These are phyloP conservation scores for Salix exigua DNA, from an alignment of 345 rosid genomes.

Conservation along the genomic window DNA sequence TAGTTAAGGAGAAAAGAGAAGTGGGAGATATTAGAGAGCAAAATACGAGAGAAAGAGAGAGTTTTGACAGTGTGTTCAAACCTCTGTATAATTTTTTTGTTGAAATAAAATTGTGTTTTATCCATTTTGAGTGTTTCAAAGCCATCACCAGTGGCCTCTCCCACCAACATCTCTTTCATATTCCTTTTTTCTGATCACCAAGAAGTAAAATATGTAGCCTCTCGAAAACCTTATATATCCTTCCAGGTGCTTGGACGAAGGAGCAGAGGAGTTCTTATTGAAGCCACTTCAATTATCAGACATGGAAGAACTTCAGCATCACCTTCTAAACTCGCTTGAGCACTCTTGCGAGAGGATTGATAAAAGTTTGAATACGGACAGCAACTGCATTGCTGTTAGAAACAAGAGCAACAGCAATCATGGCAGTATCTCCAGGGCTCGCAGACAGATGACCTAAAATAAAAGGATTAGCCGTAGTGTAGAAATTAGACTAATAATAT, in stretches of 20 bases:
- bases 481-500: not conserved
- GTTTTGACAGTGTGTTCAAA: too few relatives aligned
- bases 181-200: not conserved
- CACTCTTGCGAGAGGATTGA: slow-evolving; percentile 4
- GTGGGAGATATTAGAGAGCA: too few relatives aligned
- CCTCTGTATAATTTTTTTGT: too few relatives aligned
- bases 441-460: slow-evolving; percentile 35
- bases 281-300: slow-evolving; percentile 54
- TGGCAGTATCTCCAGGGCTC: slow-evolving; percentile 32
- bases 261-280: slow-evolving; percentile 56
- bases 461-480: slow-evolving; percentile 31
- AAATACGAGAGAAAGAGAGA: too few relatives aligned
- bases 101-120: too few relatives aligned
- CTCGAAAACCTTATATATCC: not conserved
- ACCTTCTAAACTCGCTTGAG: slow-evolving; percentile 35
- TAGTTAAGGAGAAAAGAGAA: too few relatives aligned
- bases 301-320: slow-evolving; percentile 42
- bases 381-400: not conserved
- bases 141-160: not conserved
- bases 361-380: not conserved
- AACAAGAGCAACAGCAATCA: slow-evolving; percentile 7
- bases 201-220: not conserved
- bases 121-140: too few relatives aligned
- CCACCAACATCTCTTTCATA: slow-evolving; percentile 18
- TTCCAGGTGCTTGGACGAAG: slow-evolving; percentile 52